Evolutionary conservation across 176 grass and related monocot genomes (phyloP).

Genomic region (Oryza glaberrima): DNA sequence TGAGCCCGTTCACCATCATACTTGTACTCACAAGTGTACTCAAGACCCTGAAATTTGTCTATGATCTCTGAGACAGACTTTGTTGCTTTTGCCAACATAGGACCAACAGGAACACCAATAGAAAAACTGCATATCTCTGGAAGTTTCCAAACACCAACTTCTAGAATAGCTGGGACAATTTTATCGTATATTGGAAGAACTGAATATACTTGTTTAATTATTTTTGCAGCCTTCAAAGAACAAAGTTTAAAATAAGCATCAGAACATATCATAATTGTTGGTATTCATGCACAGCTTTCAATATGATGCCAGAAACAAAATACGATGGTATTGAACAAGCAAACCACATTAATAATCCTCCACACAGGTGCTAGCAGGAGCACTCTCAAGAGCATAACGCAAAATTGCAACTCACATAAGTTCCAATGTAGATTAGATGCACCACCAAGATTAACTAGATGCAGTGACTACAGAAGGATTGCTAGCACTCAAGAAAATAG

Average conservation of each 20-base stretch:
- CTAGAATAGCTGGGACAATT: constrained; percentile 84
- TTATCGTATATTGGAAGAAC: constrained; percentile 96
- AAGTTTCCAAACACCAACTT: constrained; percentile 87
- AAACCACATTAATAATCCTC: constrained; percentile 26
- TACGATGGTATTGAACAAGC: neutral
- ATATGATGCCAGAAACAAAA: constrained; percentile 22
- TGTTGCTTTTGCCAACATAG: constrained; percentile 99
- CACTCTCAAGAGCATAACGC: neutral
- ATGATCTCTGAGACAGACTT: constrained; percentile 99
- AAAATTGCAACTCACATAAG: constrained; percentile 18
- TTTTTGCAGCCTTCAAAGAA: constrained; percentile 83
- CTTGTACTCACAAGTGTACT: constrained; percentile 99
- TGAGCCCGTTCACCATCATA: constrained; percentile 99
- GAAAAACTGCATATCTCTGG: constrained; percentile 96
- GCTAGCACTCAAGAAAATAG: neutral
- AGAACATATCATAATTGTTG: neutral
- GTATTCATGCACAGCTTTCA: constrained; percentile 28
- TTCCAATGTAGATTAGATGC: constrained; percentile 3
- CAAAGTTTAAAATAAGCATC: constrained; percentile 36
- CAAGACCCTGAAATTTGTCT: constrained; percentile 93
- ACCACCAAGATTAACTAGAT: constrained; percentile 23
- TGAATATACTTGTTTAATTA: constrained; percentile 93
- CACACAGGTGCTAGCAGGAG: constrained; percentile 22
- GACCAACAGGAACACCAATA: constrained; percentile 94
- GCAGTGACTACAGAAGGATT: neutral